Conservation (phyloP, 768 basidiomycete genomes). For the Leccinum subgranulosum region DNA sequence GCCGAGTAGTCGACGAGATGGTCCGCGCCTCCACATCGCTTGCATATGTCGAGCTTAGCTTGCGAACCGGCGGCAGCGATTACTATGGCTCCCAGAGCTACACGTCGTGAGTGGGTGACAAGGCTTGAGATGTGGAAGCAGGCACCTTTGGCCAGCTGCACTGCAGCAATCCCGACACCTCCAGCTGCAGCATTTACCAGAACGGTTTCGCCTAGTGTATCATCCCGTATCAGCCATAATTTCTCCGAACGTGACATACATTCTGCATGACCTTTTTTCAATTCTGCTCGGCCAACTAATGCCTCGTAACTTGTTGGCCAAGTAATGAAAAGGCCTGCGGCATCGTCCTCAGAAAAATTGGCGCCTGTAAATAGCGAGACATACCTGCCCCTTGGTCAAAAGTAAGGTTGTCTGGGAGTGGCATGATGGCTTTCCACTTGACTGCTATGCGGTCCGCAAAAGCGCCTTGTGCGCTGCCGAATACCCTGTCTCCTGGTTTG, state of each 20-base stretch:
- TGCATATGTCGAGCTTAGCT: slow-evolving; percentile 77
- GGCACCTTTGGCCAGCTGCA: slow-evolving; percentile 88
- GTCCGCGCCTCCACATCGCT: slow-evolving; percentile 78
- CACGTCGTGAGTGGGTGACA: not conserved
- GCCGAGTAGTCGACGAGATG: slow-evolving; percentile 75
- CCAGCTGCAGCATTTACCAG: slow-evolving; percentile 96
- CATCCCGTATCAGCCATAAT: slow-evolving; percentile 5
- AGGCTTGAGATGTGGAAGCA: not conserved
- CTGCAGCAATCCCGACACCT: slow-evolving; percentile 88
- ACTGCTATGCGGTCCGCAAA: slow-evolving; percentile 75
- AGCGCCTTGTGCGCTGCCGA: slow-evolving; percentile 76
- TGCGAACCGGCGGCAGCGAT: slow-evolving; percentile 88
- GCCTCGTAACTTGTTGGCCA: slow-evolving; percentile 95
- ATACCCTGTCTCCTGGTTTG: slow-evolving; percentile 83
- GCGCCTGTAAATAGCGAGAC: slow-evolving; percentile 14
- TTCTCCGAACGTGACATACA: not conserved
- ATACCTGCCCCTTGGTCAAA: slow-evolving; percentile 85
- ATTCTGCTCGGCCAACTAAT: slow-evolving; percentile 76
- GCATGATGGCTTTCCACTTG: slow-evolving; percentile 47
- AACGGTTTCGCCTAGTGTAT: slow-evolving; percentile 73
- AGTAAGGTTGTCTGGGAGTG: slow-evolving; percentile 70
- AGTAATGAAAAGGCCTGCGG: slow-evolving; percentile 72
- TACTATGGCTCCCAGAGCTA: slow-evolving; percentile 88
- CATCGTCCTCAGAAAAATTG: slow-evolving; percentile 1
- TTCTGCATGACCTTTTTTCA: slow-evolving; percentile 61